Base-by-base conservation (phyloP, 805 yeast species). In the Zygosaccharomyces siamensis region DNA sequence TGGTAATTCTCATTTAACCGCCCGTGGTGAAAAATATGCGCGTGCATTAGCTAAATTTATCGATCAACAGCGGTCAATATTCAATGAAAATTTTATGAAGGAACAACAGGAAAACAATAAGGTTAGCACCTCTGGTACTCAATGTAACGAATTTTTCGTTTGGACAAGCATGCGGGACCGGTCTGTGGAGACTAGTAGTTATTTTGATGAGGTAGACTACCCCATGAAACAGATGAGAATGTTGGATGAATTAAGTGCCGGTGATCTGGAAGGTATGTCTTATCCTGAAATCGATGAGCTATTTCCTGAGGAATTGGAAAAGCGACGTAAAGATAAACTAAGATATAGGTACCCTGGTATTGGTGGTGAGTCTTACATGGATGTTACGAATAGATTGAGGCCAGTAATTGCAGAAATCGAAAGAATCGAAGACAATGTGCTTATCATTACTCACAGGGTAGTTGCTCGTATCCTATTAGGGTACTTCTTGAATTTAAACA, bases 331-430 rank as follows among this genome's bases (percentile, higher is more conserved):
- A 37, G 85, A 89, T 67, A 92, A 92, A 67, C 74, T 92, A 58
- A 74, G 84, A 14, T 92, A 92, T 67, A 74, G 99, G 51, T 92
- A 92, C 63, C 99, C 98, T 1, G 99, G 99, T 3, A 86, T 89
- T 43, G 97, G 98, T 6, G 99, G 99, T 14, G 99, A 92, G 67
- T 86, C 96, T 0, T 92, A 92, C 59, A 70, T 92, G 57, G 98
- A 92, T 68, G 99, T 93, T 10, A 84, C 93, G 61, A 88, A 89
- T 56, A 75, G 99, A 53, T 74, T 92, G 48, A 76, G 95, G 51
- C 95, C 97, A 1, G 79, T 92, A 16, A 92, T 92, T 53, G 89
- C 89, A 10, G 99, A 92, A 66, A 79, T 93, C 43, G 99, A 92
- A 65, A 75, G 99, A 55, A 87, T 95, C 39, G 84, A 87, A 7